Evolutionary conservation across 148 eudicot genomes (phyloP), one percentile per base, ranked within the genome.

Genomic region (Camellia japonica): DNA sequence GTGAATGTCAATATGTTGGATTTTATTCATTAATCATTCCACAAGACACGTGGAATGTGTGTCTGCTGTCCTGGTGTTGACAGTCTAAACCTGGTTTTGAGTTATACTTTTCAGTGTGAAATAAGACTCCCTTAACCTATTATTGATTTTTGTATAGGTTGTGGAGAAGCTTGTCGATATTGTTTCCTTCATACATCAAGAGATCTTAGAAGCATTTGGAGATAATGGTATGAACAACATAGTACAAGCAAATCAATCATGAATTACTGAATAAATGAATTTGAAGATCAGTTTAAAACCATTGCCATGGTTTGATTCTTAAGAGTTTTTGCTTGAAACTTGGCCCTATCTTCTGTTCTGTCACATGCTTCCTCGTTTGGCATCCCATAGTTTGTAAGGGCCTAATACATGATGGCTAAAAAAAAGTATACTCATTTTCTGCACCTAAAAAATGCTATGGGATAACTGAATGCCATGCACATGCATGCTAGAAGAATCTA

Each of bases 121-220:
- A 30, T 30, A 30, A 30, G 38, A 30, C 38, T 30, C 69, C 9
- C 43, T 73, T 16, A 44, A 65, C n/a, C 14, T 18, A 3, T 18
- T 30, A 30, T 30, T 5, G 58, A 42, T 19, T 51, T 43, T 75
- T 80, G 5, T 85, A 80, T 82, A 95, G 99, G 89, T 95, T 66
- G 90, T 95, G 82, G 99, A 93, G 91, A 95, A 93, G 87, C 92
- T 95, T 77, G 97, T 92, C 77, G 99, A 95, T 82, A 77, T 95
- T 59, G 97, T 92, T 61, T 87, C 91, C 74, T 93, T 88, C 86
- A 93, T 95, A 78, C 97, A 92, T 84, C 93, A 90, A 77, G 90
- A 90, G 83, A 93, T 95, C 82, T 80, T 84, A 13, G 91, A 85
- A 85, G 90, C 87, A 70, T 93, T 95, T 88, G 97, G 86, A 86